phyloP scores from a whole-genome alignment of 2,329 filamentous ascomycete species.

The Ustulina deusta region DNA sequence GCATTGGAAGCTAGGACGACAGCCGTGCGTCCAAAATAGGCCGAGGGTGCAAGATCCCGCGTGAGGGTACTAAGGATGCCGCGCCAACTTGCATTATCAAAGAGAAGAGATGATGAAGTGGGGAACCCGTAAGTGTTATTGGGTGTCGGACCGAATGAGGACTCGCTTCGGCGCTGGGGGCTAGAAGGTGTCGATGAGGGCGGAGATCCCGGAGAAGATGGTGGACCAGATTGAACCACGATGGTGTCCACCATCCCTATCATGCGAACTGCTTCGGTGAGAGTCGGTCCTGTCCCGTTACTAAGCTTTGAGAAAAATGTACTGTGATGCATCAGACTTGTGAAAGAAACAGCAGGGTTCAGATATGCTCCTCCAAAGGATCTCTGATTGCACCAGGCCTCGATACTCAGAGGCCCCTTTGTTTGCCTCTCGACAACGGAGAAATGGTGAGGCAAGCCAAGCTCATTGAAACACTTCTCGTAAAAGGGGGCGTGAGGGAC shows the following conservation, averaged over 20 bases:
- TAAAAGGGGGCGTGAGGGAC: conserved; percentile 86
- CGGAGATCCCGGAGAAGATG: conserved; percentile 58
- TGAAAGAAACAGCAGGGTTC: conserved; percentile 75
- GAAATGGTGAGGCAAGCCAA: conserved; percentile 88
- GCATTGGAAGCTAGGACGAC: conserved; percentile 79
- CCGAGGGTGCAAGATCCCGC: conserved; percentile 83
- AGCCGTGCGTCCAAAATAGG: conserved; percentile 80
- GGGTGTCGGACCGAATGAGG: conserved; percentile 27
- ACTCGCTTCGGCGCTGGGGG: conserved; percentile 55
- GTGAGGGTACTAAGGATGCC: conserved; percentile 85
- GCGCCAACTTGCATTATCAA: conserved; percentile 88
- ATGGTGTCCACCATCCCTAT: conserved; percentile 89
- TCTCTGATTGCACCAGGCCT: conserved; percentile 77
- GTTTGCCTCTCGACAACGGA: conserved; percentile 78
- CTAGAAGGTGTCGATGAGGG: conserved; percentile 63
- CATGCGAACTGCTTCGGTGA: conserved; percentile 81
- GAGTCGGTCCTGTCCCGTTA: conserved; percentile 63
- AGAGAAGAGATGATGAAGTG: conserved; percentile 70
- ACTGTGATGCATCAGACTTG: conserved; percentile 69
- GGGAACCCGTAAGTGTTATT: conserved; percentile 53
- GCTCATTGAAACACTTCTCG: conserved; percentile 83
- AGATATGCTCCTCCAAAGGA: conserved; percentile 87
- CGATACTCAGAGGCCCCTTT: conserved; percentile 73
- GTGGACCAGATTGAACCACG: conserved; percentile 67
- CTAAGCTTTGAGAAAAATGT: conserved; percentile 64